phyloP scores from a whole-genome alignment of 2,329 filamentous ascomycete species.

The Claviceps quebecensis region DNA sequence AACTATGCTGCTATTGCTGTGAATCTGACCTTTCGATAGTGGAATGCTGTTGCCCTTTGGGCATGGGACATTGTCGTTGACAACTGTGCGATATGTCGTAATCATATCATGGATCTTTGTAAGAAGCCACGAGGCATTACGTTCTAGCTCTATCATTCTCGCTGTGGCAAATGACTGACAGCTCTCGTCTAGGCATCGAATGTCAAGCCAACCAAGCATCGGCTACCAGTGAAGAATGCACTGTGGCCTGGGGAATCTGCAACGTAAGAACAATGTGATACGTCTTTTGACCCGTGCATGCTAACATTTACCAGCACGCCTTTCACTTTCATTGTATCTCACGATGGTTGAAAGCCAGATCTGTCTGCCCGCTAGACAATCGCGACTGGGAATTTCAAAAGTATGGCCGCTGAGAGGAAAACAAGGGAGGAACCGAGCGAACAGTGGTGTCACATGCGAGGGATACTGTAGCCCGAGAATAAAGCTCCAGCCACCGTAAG shows the following conservation, averaged over 20 bases:
- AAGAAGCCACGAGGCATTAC: conserved; percentile 19
- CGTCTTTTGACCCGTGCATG: neutral
- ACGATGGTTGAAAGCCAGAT: conserved; percentile 96
- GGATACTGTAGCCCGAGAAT: neutral
- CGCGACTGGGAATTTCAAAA: conserved; percentile 99
- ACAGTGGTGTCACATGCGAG: neutral
- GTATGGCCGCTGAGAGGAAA: conserved; percentile 56
- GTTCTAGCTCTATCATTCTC: neutral
- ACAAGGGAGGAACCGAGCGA: neutral
- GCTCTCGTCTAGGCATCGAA: conserved; percentile 64
- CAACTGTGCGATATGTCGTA: conserved; percentile 98
- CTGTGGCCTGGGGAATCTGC: conserved; percentile 97
- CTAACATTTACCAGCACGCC: conserved; percentile 57
- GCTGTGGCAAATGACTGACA: conserved; percentile 6
- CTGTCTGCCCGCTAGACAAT: conserved; percentile 95
- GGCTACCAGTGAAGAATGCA: conserved; percentile 94
- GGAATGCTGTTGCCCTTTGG: conserved; percentile 97
- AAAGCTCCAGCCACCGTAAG: neutral
- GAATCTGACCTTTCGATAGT: conserved; percentile 37
- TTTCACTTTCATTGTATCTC: conserved; percentile 99
- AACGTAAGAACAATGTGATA: conserved; percentile 51
- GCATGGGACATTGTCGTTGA: conserved; percentile 99
- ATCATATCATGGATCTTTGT: conserved; percentile 99
- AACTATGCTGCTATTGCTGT: neutral
- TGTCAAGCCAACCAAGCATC: conserved; percentile 98